Evolutionary conservation across 345 rosid species (phyloP), one percentile per base, ranked within the genome.

Genomic region (Durio zibethinus): DNA sequence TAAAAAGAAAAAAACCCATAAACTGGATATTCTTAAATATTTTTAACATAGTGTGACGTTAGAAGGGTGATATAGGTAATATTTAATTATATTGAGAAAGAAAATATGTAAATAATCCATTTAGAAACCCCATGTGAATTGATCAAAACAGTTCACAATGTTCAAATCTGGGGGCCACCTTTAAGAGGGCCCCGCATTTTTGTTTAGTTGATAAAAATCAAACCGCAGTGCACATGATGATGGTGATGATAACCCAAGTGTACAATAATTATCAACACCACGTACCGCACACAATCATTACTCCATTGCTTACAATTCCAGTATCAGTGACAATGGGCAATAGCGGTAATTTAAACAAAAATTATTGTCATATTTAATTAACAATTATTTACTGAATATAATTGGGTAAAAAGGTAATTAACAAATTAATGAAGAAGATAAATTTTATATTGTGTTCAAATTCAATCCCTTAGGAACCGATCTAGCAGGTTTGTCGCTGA

Each of bases 401-500:
- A 68, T 60, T 40, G 67, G 82, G 35, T 59, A 78, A 74, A 70
- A 18, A 64, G 64, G 75, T 80, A 60, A 66, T 80, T 78, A 79
- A 36, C 27, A 66, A 77, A 72, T 57, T 81, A 43, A 77, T 63
- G 65, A 69, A 56, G 21, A 36, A 21, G 62, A 23, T 59, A 35
- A 54, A 53, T 10, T 59, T 68, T 81, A 73, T 59, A 21, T 23
- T 14, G 70, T 40, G 77, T 79, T 80, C 65, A 83, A 82, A 78
- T 82, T 68, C 85, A 85, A 84, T 61, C 50, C 86, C 86, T 78
- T 40, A 61, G 66, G 82, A 89, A 84, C 85, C 84, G 86, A 89
- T 82, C 88, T 78, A 79, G 83, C 89, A 81, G 81, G 83, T 81
- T 87, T 87, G 86, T 78, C 87, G 89, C 88, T 80, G 70, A 68